Evolutionary conservation across 306 rosid genomes (phyloP).

Genomic region (Cicer arietinum): DNA sequence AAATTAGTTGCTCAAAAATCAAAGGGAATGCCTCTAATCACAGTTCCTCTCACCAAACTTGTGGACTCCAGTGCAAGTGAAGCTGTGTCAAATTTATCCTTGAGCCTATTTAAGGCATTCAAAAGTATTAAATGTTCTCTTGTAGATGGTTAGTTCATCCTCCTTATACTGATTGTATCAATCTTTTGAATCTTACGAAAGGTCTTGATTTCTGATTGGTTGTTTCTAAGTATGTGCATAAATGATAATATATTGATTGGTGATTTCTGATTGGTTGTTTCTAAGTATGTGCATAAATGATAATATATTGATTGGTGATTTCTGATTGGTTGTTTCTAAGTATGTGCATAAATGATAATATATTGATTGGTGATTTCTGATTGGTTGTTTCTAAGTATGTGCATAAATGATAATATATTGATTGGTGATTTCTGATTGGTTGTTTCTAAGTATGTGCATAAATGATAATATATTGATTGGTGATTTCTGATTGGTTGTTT

Average conservation of each 20-base stretch:
- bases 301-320: conserved; percentile 9
- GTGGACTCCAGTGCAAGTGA: conserved; percentile 64
- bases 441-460: conserved; percentile 26
- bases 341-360: conserved; percentile 11
- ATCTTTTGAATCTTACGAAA: neutral
- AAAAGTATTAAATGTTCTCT: conserved; percentile 52
- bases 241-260: conserved; percentile 6
- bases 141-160: conserved; percentile 54
- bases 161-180: conserved; percentile 9
- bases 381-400: conserved; percentile 31
- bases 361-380: conserved; percentile 20
- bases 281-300: conserved; percentile 14
- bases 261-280: conserved; percentile 35
- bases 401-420: conserved; percentile 10
- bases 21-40: conserved; percentile 86
- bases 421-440: conserved; percentile 30
- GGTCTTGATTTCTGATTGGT: conserved; percentile 25
- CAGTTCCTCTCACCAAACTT: conserved; percentile 73
- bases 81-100: conserved; percentile 63
- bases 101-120: conserved; percentile 67
- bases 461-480: conserved; percentile 6
- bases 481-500: conserved; percentile 35
- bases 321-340: conserved; percentile 31
- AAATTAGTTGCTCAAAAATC: conserved; percentile 82
- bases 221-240: conserved; percentile 26